Conservation (phyloP, 75 land plant species). For the Adiantum capillusveneris region DNA sequence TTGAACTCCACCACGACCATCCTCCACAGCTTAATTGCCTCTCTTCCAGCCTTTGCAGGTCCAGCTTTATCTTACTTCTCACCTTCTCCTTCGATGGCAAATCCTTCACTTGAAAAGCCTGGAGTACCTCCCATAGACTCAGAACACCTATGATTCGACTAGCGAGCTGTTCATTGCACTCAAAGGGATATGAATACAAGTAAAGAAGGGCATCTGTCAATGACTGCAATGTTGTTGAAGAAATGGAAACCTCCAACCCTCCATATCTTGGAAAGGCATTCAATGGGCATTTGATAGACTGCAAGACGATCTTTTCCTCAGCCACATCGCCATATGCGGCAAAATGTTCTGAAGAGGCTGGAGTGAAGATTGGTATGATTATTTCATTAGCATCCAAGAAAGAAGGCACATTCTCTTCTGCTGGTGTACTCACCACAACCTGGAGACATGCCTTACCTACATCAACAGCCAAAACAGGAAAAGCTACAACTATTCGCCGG, state of each 20-base stretch:
- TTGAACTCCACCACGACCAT: background rate
- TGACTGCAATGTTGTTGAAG: conserved; percentile 1
- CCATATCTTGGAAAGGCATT: background rate
- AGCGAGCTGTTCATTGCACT: conserved; percentile 1
- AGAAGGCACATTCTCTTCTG: background rate
- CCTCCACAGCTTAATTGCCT: conserved; percentile 3
- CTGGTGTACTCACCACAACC: background rate
- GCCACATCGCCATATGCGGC: background rate
- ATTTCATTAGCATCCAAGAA: background rate
- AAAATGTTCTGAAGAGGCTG: background rate
- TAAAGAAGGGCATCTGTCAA: background rate
- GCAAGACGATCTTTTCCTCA: background rate
- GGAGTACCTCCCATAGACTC: background rate
- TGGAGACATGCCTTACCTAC: background rate
- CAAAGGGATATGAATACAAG: background rate
- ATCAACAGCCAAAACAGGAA: background rate
- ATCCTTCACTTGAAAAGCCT: background rate
- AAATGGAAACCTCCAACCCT: background rate
- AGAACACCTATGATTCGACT: background rate
- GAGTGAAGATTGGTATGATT: background rate
- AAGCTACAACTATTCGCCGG: background rate
- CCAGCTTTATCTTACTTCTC: background rate
- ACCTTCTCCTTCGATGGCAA: background rate
- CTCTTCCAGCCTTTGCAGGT: background rate
- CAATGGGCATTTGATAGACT: background rate